Base-by-base conservation (phyloP, 495 filamentous ascomycete genomes). In the Penicillium bialowiezense region DNA sequence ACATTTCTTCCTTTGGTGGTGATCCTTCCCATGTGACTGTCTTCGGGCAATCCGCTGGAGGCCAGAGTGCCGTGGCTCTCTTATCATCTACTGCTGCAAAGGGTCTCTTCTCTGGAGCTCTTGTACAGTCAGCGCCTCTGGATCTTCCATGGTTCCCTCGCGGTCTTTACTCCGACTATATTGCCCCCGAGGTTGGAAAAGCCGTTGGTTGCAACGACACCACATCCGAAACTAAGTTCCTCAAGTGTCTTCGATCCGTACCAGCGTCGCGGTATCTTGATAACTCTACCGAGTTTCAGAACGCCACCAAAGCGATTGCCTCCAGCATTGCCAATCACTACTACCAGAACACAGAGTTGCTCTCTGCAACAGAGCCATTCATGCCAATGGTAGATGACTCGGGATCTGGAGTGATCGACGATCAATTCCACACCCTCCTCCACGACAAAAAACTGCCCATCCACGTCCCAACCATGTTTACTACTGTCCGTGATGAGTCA, bases 41-140 rank as follows among this genome's bases (percentile, higher is more conserved):
- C 23, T 75, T 76, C 51, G 79, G 77, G 2, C 69, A 76, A 39
- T 78, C 73, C 12, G 80, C 81, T 7, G 78, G 82, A n/a, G 82
- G 69, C 17, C 78, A 79, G 20, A 73, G 68, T 26, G 75, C 80
- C 0, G 65, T 81, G 8, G 78, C 75, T 13, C 60, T 80, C 60
- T 64, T 75, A 3, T 74, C 76, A 28, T 66, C 64, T 0, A 48
- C 48, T 5, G 55, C 55, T 9, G 67, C 64, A 1, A 54, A 56
- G 12, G 62, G 64, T 12, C 58, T 70, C 35, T 70, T 70, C 53
- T 57, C 60, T 14, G 59, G 53, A 7, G 62, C 67, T 0, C 60
- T 70, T 18, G 49, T 59, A 9, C 64, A 70, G 28, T 68, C 64
- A 1, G 54, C 57, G 8, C 55, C 55, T 0, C 23, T 62, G 9